Evolutionary conservation across 495 filamentous ascomycete species (phyloP).

Genomic region (Aspergillus hancockii): DNA sequence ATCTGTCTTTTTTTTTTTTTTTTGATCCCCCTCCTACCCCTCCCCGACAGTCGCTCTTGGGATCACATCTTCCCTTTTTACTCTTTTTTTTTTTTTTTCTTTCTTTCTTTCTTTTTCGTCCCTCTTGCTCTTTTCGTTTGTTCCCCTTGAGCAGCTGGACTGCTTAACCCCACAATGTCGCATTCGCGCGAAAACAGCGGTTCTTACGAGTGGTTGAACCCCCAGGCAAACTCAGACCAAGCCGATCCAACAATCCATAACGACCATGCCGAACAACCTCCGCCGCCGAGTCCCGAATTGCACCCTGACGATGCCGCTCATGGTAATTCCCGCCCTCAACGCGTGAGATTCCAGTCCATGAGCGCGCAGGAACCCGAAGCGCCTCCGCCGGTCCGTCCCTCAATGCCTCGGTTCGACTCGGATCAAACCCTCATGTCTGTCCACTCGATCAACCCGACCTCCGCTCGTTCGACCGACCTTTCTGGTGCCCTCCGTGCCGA

Average conservation of each 20-base stretch:
- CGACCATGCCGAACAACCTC: constrained; percentile 5
- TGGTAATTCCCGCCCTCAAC: constrained; percentile 2
- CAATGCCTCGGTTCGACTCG: constrained; percentile 20
- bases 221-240: neutral
- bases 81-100: neutral
- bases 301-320: neutral
- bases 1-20: neutral
- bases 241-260: neutral
- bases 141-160: neutral
- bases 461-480: constrained; percentile 10
- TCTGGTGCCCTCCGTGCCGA: constrained; percentile 4
- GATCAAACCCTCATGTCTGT: constrained; percentile 19
- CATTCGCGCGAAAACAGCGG: constrained; percentile 4
- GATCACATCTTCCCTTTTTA: neutral
- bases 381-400: constrained; percentile 12
- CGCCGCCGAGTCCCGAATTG: neutral
- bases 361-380: constrained; percentile 13
- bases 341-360: constrained; percentile 24
- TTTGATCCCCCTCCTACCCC: neutral
- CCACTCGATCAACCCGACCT: constrained; percentile 13
- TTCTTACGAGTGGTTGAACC: constrained; percentile 5
- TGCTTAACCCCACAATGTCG: constrained; percentile 4
- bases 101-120: constrained; percentile 1
- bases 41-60: neutral
- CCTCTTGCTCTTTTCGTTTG: neutral